Base-by-base conservation (phyloP, 345 rosid species). In the Populus euphratica region DNA sequence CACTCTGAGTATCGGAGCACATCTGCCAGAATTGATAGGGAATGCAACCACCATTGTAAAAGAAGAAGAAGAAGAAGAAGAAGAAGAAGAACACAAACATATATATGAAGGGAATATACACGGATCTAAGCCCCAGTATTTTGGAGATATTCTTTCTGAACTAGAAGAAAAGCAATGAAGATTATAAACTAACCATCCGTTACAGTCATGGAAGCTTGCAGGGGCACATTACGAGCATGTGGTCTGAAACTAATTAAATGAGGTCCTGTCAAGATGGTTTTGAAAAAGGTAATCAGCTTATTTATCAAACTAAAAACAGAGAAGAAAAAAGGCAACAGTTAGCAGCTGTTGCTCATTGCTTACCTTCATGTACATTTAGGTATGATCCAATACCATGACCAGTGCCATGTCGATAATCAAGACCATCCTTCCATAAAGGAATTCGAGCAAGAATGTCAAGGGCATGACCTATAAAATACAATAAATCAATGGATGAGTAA, bases 331-430 rank as follows among this genome's bases (percentile, higher is more conserved):
- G 33, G 47, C n/a, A 49, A 49, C 64, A 76, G 16, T 68, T 43
- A 54, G 72, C 63, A 71, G 33, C 23, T 71, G 44, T 41, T 68
- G 29, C 50, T 76, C 69, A 85, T 75, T 47, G 77, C 88, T 78
- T 77, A 87, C 99, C 99, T 91, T 94, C 99, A 88, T 96, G 99
- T 81, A 96, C 98, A 61, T 81, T 89, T 69, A 96, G 88, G 86
- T 91, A 96, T 79, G 99, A 96, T 41, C 99, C 99, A 52, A 96
- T 86, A 77, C 99, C 98, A 85, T 96, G 99, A 78, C 99, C 99
- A 73, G 99, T 96, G 50, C 97, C 99, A 76, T 96, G 99, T 63
- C 95, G 90, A 82, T 92, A 96, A 86, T 94, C 97, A 82, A 96
- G 97, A 64, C 99, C 99, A 70, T 90, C 47, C 83, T 90, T 89